Conservation (phyloP, 768 basidiomycete genomes). For the Calocybe cyanea region DNA sequence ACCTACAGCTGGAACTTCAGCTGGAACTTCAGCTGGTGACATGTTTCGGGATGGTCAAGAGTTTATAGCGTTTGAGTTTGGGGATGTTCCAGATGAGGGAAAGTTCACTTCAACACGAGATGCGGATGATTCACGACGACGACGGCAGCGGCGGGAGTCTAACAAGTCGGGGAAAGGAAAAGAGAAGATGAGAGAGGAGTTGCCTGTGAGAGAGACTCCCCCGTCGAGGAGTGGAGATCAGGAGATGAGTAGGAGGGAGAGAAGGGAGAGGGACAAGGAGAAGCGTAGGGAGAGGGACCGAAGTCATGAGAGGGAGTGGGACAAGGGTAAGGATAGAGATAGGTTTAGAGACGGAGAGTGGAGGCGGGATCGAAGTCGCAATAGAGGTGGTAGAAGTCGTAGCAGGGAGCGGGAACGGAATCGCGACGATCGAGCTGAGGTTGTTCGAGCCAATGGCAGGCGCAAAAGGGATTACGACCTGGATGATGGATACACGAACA, state of each 20-base stretch:
- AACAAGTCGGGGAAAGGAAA: no score
- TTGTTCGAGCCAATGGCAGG: constrained; percentile 30
- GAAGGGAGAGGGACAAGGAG: constrained; percentile 22
- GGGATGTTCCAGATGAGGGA: constrained; percentile 10
- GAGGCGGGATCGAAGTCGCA: constrained; percentile 5
- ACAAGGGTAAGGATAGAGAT: constrained; percentile 18
- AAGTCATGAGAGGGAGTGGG: constrained; percentile 7
- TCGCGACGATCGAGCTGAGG: constrained; percentile 12
- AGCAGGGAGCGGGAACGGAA: constrained; percentile 17
- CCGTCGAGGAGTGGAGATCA: constrained; percentile 2
- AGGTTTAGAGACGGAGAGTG: constrained; percentile 21
- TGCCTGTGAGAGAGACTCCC: not conserved
- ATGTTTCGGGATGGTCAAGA: constrained; percentile 29
- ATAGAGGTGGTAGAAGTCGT: constrained; percentile 11
- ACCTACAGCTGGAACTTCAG: no score
- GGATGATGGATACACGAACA: constrained; percentile 48
- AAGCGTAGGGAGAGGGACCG: constrained; percentile 9
- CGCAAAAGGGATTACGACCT: constrained; percentile 44
- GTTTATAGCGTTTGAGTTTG: constrained; percentile 22
- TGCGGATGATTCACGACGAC: no score
- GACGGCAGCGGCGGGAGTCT: no score
- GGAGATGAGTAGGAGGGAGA: constrained; percentile 28
- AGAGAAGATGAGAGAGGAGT: constrained; percentile 9
- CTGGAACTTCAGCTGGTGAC: not conserved
- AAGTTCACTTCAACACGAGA: no score